phyloP scores from a whole-genome alignment of 495 filamentous ascomycete species.

The Penicillium maclennaniae region DNA sequence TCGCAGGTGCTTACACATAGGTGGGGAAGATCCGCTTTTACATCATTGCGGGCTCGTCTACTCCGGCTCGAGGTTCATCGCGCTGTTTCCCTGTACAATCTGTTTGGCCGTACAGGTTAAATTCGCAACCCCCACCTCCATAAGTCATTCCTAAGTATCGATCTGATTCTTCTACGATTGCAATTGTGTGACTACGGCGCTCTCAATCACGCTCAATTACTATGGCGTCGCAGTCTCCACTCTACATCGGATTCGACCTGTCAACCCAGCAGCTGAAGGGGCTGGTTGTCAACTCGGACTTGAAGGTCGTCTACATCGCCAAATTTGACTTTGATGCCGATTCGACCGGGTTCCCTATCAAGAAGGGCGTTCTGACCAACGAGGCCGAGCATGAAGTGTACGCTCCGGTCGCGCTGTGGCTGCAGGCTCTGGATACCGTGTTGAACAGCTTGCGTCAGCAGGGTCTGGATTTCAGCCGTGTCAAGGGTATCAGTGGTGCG shows the following conservation, averaged over 20 bases:
- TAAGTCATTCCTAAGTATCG: not conserved
- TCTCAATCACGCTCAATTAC: not conserved
- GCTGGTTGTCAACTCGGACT: slow-evolving; percentile 71
- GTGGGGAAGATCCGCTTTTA: slow-evolving; percentile 9
- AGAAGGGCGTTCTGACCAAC: slow-evolving; percentile 82
- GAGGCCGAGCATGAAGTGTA: slow-evolving; percentile 80
- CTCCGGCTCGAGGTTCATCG: slow-evolving; percentile 1
- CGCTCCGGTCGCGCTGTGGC: slow-evolving; percentile 89
- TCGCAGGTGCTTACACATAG: not conserved
- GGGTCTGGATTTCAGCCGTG: slow-evolving; percentile 70
- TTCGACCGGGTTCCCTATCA: slow-evolving; percentile 67
- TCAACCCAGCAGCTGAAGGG: slow-evolving; percentile 96
- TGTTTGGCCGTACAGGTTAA: slow-evolving; percentile 5
- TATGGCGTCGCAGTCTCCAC: slow-evolving; percentile 48
- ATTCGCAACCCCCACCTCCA: not conserved
- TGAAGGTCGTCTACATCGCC: slow-evolving; percentile 42
- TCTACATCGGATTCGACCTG: slow-evolving; percentile 93
- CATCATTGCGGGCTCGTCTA: slow-evolving; percentile 17
- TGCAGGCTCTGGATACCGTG: slow-evolving; percentile 86
- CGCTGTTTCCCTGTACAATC: not conserved
- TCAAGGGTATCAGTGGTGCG: slow-evolving; percentile 82
- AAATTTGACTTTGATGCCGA: slow-evolving; percentile 72
- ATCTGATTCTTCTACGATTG: not conserved
- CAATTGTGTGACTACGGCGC: not conserved
- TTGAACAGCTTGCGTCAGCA: slow-evolving; percentile 65